Evolutionary conservation across 768 basidiomycete genomes (phyloP).

Genomic region (Boletus patriciae): DNA sequence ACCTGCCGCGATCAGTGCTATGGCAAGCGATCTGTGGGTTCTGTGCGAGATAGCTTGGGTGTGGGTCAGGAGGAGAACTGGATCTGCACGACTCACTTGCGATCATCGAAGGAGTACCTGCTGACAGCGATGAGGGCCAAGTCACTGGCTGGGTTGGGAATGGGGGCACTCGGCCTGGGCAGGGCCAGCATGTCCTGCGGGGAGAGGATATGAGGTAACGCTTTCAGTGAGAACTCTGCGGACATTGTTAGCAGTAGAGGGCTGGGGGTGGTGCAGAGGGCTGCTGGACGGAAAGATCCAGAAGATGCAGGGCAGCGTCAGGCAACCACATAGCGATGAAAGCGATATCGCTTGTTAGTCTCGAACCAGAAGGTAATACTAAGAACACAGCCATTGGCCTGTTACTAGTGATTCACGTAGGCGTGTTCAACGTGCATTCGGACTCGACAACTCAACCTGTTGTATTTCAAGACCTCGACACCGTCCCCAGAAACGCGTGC

Average conservation of each 20-base stretch:
- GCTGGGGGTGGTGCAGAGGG: no score
- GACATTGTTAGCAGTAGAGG: slow-evolving; percentile 28
- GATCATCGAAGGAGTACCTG: slow-evolving; percentile 70
- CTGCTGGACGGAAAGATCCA: slow-evolving; percentile 53
- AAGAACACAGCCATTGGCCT: no score
- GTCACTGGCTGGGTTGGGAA: slow-evolving; percentile 69
- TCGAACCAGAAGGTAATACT: no score
- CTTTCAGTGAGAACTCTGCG: slow-evolving; percentile 56
- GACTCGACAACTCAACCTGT: no score
- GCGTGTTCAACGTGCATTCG: no score
- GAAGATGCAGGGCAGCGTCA: no score
- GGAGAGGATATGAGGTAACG: slow-evolving; percentile 59
- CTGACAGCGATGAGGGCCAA: slow-evolving; percentile 64
- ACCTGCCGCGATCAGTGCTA: slow-evolving; percentile 57
- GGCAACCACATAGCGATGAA: slow-evolving; percentile 46
- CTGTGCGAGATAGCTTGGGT: slow-evolving; percentile 36
- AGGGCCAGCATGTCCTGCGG: slow-evolving; percentile 72
- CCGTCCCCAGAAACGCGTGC: no score
- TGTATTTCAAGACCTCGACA: no score
- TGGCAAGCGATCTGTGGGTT: slow-evolving; percentile 65
- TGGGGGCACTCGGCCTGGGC: slow-evolving; percentile 61
- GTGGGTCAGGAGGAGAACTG: background rate
- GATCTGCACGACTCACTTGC: slow-evolving; percentile 52
- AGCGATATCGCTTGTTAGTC: slow-evolving; percentile 13
- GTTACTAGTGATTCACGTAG: no score